Conservation (phyloP, 495 filamentous ascomycete species). For the Chaetomidium leptoderma region DNA sequence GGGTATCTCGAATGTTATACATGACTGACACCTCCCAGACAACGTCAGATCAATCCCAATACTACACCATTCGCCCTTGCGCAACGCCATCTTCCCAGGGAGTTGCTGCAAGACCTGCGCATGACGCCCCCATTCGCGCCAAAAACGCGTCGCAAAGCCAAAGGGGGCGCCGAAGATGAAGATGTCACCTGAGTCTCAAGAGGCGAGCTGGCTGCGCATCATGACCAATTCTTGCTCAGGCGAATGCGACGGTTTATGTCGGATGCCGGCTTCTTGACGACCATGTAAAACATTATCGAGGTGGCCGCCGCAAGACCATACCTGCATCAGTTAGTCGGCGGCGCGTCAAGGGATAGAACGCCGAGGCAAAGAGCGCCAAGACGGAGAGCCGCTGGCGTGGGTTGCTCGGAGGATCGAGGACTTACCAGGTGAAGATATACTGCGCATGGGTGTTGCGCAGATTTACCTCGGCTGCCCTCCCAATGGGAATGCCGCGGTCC, state of each 20-base stretch:
- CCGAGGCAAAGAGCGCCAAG: not conserved
- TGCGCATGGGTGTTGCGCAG: slow-evolving; percentile 94
- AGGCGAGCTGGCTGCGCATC: not conserved
- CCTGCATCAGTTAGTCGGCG: slow-evolving; percentile 47
- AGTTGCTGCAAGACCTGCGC: slow-evolving; percentile 75
- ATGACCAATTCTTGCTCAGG: slow-evolving; percentile 75
- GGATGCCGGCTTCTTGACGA: slow-evolving; percentile 76
- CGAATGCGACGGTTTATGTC: slow-evolving; percentile 70
- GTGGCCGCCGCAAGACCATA: slow-evolving; percentile 84
- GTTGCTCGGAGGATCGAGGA: not conserved
- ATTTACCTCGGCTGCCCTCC: slow-evolving; percentile 85
- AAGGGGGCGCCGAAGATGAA: slow-evolving; percentile 21
- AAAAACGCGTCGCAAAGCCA: slow-evolving; percentile 20
- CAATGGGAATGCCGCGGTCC: slow-evolving; percentile 84
- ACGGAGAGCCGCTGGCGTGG: not conserved
- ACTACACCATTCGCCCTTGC: slow-evolving; percentile 79
- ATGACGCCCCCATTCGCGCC: slow-evolving; percentile 54
- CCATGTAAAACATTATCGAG: slow-evolving; percentile 90
- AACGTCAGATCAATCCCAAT: slow-evolving; percentile 67
- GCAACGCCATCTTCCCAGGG: slow-evolving; percentile 73
- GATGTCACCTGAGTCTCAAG: slow-evolving; percentile 25
- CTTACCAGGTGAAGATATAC: slow-evolving; percentile 97
- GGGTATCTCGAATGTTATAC: slow-evolving; percentile 31
- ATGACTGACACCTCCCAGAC: slow-evolving; percentile 49
- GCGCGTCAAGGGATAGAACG: not conserved